A percentile compares a stretch with the other conserved stretches of the same genome.
Conservation (phyloP, 2,329 filamentous ascomycete genomes). For the Trichoderma polysporum region DNA sequence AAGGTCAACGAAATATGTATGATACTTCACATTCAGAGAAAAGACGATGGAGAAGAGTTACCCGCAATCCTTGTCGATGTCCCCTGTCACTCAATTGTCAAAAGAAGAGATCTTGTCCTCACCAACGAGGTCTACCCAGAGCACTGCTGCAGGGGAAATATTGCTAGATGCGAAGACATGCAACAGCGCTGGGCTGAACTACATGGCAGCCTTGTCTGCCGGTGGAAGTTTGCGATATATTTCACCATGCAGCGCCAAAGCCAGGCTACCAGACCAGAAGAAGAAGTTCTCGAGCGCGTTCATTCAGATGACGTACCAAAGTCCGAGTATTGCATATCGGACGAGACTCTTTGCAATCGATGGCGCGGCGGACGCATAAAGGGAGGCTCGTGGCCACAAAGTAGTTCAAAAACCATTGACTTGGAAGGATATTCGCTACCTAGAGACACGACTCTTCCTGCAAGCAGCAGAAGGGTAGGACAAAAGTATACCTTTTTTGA, state of each 20-base stretch:
- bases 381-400: constrained; percentile 36
- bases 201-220: constrained; percentile 47
- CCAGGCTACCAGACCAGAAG: constrained; percentile 29
- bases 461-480: constrained; percentile 14
- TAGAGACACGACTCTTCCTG: not conserved
- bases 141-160: constrained; percentile 29
- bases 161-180: not conserved
- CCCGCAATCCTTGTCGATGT: constrained; percentile 47
- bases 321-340: constrained; percentile 29
- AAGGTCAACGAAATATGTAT: constrained; percentile 46
- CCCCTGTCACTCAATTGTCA: constrained; percentile 36
- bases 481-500: constrained; percentile 68
- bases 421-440: not conserved
- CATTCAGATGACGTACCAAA: constrained; percentile 33
- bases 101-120: constrained; percentile 44
- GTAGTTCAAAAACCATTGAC: constrained; percentile 28
- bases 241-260: constrained; percentile 27
- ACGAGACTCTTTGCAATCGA: constrained; percentile 36
- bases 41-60: constrained; percentile 33
- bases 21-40: constrained; percentile 39
- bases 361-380: constrained; percentile 33
- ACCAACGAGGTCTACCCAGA: constrained; percentile 56
- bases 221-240: constrained; percentile 45
- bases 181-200: not conserved
- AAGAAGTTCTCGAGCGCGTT: constrained; percentile 41